Conservation (phyloP, 305 asterid species). For the Stenogyne calaminthoides region DNA sequence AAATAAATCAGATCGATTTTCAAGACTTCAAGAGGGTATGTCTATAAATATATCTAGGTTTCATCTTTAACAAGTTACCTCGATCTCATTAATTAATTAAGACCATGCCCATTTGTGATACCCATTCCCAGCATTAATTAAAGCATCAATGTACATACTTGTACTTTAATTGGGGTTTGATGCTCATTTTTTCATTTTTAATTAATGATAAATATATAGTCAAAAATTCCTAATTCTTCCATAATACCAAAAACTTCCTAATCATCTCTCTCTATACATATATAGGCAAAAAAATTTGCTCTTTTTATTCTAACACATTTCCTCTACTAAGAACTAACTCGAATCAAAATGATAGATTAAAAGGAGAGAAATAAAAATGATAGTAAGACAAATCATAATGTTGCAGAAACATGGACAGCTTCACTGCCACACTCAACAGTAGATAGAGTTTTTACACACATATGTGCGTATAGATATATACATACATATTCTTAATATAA, state of each 20-base stretch:
- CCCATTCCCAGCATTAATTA: constrained; percentile 28
- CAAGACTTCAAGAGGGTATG: constrained; percentile 31
- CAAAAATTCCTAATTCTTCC: neutral
- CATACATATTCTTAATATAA: no score
- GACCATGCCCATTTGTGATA: no score
- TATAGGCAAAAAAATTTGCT: no score
- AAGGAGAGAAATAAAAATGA: neutral
- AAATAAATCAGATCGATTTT: constrained; percentile 40
- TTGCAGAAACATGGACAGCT: constrained; percentile 15
- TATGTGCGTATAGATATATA: neutral
- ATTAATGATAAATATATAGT: no score
- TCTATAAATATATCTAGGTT: constrained; percentile 24
- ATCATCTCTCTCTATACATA: constrained; percentile 34
- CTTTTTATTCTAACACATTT: no score
- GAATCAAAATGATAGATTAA: neutral
- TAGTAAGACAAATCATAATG: neutral
- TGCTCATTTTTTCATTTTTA: constrained; percentile 35
- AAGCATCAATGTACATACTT: constrained; percentile 1
- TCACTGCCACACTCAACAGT: constrained; percentile 9
- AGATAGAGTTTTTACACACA: neutral
- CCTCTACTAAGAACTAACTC: no score
- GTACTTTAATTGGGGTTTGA: constrained; percentile 49
- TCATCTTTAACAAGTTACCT: neutral
- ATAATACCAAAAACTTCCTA: neutral
- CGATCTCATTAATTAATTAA: neutral